Conservation (phyloP, 495 filamentous ascomycete species). For the Recurvomyces mirabilis region DNA sequence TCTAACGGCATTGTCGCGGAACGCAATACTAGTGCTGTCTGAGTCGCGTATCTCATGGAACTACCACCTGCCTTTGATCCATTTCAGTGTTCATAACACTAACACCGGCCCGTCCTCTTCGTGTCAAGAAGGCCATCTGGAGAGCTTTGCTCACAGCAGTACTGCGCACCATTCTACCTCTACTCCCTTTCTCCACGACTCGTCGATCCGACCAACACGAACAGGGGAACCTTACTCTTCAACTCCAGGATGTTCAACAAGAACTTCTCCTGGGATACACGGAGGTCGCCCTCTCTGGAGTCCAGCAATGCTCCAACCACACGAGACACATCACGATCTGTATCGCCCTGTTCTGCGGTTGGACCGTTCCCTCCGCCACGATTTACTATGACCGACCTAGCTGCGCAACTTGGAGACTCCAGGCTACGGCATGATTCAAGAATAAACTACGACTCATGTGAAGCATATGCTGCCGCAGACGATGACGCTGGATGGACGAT, state of each 20-base stretch:
- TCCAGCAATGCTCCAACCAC: conserved; percentile 11
- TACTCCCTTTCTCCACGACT: background rate
- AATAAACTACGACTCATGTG: conserved; percentile 16
- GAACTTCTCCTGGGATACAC: conserved; percentile 14
- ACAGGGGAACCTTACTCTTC: background rate
- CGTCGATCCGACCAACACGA: background rate
- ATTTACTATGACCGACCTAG: conserved; percentile 15
- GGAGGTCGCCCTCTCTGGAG: conserved; percentile 8
- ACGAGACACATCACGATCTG: conserved; percentile 10
- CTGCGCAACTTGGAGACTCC: conserved; percentile 6
- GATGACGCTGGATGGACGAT: conserved; percentile 15
- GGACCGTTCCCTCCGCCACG: conserved; percentile 4
- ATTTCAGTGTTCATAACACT: too few species aligned
- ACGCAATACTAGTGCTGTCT: too few species aligned
- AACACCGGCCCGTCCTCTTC: background rate
- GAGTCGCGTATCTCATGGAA: too few species aligned
- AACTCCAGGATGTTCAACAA: conserved; percentile 10
- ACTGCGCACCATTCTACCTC: background rate
- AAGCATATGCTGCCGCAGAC: conserved; percentile 14
- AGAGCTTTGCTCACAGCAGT: too few species aligned
- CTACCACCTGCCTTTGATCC: too few species aligned
- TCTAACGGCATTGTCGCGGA: too few species aligned
- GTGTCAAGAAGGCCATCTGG: background rate
- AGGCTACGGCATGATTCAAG: conserved; percentile 2
- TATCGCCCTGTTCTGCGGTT: conserved; percentile 12